Percentiles rank a stretch among this genome's conserved stretches.
Conservation (phyloP, 441 rosid species). For the Gossypium gossypioides region DNA sequence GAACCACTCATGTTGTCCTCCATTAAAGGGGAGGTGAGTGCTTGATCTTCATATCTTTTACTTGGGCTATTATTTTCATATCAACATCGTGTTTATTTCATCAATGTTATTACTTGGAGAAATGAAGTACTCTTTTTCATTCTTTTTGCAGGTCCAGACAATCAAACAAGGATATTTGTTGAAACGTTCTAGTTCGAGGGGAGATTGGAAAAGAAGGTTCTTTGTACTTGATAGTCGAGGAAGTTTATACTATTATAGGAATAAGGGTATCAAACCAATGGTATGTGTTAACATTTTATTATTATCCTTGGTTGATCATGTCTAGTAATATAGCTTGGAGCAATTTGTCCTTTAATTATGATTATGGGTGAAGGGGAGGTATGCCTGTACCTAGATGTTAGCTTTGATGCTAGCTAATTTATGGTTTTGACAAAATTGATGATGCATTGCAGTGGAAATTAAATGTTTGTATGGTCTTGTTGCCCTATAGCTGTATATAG, state of each 20-base stretch:
- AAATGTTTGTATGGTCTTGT: not conserved
- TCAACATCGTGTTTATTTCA: slow-evolving; percentile 10
- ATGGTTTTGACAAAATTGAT: not conserved
- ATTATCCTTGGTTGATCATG: not conserved
- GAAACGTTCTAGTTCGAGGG: slow-evolving; percentile 64
- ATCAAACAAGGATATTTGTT: slow-evolving; percentile 81
- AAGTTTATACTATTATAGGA: slow-evolving; percentile 61
- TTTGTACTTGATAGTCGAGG: slow-evolving; percentile 85
- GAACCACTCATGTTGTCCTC: slow-evolving; percentile 46
- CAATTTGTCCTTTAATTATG: not conserved
- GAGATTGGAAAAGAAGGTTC: slow-evolving; percentile 86
- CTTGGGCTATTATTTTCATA: slow-evolving; percentile 8
- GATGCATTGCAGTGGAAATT: not conserved
- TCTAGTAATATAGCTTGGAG: not conserved
- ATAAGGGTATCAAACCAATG: slow-evolving; percentile 44
- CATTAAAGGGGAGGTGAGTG: slow-evolving; percentile 59
- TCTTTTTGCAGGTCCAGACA: slow-evolving; percentile 36
- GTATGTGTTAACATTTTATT: slow-evolving; percentile 29
- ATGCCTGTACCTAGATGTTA: not conserved
- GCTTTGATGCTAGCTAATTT: not conserved
- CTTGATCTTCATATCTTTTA: slow-evolving; percentile 8
- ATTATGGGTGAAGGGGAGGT: not conserved
- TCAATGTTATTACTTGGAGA: not conserved
- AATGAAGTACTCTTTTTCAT: slow-evolving; percentile 9
- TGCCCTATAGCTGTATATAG: not conserved